Percentiles rank a stretch among this genome's conserved stretches.
Conservation (phyloP, 768 basidiomycete genomes). For the Podaxis sp. region DNA sequence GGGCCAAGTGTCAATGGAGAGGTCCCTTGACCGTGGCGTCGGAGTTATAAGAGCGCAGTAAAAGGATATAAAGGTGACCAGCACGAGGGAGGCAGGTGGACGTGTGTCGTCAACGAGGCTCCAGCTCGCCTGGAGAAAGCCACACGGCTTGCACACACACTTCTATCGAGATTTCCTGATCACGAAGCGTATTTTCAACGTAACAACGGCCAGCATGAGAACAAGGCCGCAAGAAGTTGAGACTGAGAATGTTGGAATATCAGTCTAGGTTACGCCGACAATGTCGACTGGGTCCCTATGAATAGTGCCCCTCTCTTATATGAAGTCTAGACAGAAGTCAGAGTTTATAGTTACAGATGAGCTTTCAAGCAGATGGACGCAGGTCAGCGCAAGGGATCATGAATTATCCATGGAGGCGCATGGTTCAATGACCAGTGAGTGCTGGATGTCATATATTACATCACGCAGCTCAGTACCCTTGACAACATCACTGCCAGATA, state of each 20-base stretch:
- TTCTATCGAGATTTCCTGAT: not conserved
- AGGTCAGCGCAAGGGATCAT: not conserved
- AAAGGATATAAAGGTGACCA: not conserved
- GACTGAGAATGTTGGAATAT: not conserved
- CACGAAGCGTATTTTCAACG: not conserved
- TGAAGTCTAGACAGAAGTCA: not conserved
- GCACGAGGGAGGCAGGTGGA: slow-evolving; percentile 1
- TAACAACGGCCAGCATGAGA: not conserved
- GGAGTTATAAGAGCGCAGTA: not conserved
- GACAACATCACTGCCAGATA: not conserved
- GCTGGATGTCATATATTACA: not conserved
- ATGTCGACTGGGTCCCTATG: not conserved
- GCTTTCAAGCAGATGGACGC: not conserved
- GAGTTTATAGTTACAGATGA: not conserved
- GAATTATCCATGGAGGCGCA: not conserved
- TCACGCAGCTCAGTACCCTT: not conserved
- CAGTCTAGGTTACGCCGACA: not conserved
- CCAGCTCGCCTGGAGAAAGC: not conserved
- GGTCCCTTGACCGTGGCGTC: not conserved
- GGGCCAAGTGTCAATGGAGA: not conserved
- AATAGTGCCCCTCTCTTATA: not conserved
- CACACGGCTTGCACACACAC: not conserved
- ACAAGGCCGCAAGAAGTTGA: no score
- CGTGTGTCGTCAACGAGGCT: slow-evolving; percentile 1
- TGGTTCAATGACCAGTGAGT: not conserved